Evolutionary conservation across 495 filamentous ascomycete genomes (phyloP), one percentile per base, ranked within the genome.

Genomic region (Penicillium salamii): DNA sequence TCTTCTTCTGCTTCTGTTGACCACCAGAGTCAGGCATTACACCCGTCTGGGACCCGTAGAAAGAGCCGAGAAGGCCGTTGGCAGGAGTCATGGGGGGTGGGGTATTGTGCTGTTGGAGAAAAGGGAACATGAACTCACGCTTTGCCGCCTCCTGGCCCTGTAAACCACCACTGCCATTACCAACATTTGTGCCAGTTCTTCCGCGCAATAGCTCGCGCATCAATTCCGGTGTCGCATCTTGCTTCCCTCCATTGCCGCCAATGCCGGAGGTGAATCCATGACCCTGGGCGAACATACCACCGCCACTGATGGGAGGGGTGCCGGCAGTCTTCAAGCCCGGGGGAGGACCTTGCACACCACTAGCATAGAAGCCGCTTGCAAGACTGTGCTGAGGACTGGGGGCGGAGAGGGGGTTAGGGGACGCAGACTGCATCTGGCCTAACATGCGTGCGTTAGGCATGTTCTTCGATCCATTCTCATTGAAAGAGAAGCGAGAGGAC

Each of bases 1-100:
- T 95, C 88, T 95, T 96, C 88, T 93, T 96, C 83, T 91, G 87
- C 86, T 95, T 95, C 78, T 81, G 79, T 67, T 84, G 82, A 74
- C 83, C 53, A 44, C 61, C 86, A 79, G 84, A 82, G 67, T 91
- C 89, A 80, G 89, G 84, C 77, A 83, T 85, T 72, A 80, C 78
- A 77, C 88, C 87, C 77, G 85, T 71, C 80, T 87, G 89, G 69
- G 85, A 71, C 78, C 86, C 88, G 79, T 91, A 92, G 82, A 90
- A 89, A 83, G 86, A 86, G 85, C 80, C 83, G 71, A 90, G 77
- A 79, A 88, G 85, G 81, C 83, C 85, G 78, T 89, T 83, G 79
- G 85, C 84, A 82, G 89, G 85, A 83, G 84, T 87, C 80, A 89
- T 83, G 79, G 87, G 87, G 74, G 90, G 87, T 76, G 87, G 85